Conservation (phyloP, 1,139 yeast species). For the Eremothecium coryli region DNA sequence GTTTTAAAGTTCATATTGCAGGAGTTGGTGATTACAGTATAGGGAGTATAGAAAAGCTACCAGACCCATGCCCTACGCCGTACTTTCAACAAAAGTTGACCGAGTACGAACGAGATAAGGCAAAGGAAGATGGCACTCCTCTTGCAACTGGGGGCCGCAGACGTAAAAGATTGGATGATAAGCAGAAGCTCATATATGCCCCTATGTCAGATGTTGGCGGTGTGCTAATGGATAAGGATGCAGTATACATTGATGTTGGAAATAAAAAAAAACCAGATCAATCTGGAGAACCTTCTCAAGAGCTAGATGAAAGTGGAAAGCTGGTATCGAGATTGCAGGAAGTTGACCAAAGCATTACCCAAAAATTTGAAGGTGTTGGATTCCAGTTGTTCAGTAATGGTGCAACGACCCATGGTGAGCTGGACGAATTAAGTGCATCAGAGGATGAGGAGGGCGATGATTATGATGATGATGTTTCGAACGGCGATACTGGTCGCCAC, state of each 20-base stretch:
- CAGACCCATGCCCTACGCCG: conserved; percentile 99
- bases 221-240: conserved; percentile 91
- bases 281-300: conserved; percentile 56
- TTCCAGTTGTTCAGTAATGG: conserved; percentile 61
- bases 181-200: conserved; percentile 88
- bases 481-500: conserved; percentile 45
- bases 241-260: conserved; percentile 91
- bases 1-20: conserved; percentile 83
- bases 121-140: conserved; percentile 46
- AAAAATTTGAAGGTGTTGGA: conserved; percentile 59
- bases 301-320: conserved; percentile 71
- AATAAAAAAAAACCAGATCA: conserved; percentile 36
- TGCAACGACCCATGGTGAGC: conserved; percentile 40
- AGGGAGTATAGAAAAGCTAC: conserved; percentile 71
- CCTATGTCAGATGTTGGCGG: conserved; percentile 99
- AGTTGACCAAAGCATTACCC: conserved; percentile 55
- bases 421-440: conserved; percentile 34
- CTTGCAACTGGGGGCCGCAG: conserved; percentile 51
- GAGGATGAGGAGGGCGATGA: conserved; percentile 33
- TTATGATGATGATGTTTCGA: conserved; percentile 28
- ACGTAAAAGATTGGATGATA: conserved; percentile 86
- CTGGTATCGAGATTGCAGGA: conserved; percentile 74
- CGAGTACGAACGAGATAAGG: conserved; percentile 60
- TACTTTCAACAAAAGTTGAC: conserved; percentile 78
- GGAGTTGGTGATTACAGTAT: conserved; percentile 89